Conservation (phyloP, 306 rosid genomes). For the Calophaca sinica region DNA sequence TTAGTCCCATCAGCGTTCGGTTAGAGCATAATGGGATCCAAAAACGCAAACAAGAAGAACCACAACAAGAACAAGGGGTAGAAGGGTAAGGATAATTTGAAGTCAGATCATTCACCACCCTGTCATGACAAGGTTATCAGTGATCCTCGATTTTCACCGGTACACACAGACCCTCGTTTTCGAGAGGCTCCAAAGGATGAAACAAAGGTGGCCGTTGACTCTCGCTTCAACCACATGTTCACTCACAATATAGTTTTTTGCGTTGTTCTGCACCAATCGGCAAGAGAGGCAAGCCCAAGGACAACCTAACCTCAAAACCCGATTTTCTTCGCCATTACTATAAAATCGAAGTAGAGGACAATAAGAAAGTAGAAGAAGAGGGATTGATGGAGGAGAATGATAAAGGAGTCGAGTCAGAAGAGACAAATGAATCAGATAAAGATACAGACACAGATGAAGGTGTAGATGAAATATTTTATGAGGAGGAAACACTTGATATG, state of each 20-base stretch:
- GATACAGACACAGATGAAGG: constrained; percentile 45
- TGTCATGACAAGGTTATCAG: constrained; percentile 49
- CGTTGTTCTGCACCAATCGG: constrained; percentile 74
- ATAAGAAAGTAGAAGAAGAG: constrained; percentile 29
- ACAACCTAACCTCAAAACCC: constrained; percentile 36
- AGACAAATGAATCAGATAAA: constrained; percentile 32
- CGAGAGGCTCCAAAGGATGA: constrained; percentile 68
- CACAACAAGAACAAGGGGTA: constrained; percentile 7
- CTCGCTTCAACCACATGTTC: constrained; percentile 75
- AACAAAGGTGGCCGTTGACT: constrained; percentile 74
- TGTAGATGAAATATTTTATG: constrained; percentile 46
- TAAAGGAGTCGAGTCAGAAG: constrained; percentile 44
- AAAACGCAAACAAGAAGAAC: constrained; percentile 17
- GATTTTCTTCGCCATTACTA: constrained; percentile 64
- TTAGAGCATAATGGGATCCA: constrained; percentile 47
- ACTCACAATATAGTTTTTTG: constrained; percentile 60
- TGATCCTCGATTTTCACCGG: constrained; percentile 65
- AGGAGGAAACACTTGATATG: constrained; percentile 52
- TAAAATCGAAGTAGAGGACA: constrained; percentile 52
- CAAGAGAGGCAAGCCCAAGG: constrained; percentile 76
- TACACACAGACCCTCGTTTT: constrained; percentile 87
- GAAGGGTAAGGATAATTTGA: constrained; percentile 37
- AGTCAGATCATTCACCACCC: constrained; percentile 29
- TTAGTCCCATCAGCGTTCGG: neutral
- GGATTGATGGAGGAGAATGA: constrained; percentile 45